These are phyloP conservation scores for Paraphoma sp. DNA, from an alignment of 2,329 filamentous ascomycete genomes.

Conservation along the genomic window DNA sequence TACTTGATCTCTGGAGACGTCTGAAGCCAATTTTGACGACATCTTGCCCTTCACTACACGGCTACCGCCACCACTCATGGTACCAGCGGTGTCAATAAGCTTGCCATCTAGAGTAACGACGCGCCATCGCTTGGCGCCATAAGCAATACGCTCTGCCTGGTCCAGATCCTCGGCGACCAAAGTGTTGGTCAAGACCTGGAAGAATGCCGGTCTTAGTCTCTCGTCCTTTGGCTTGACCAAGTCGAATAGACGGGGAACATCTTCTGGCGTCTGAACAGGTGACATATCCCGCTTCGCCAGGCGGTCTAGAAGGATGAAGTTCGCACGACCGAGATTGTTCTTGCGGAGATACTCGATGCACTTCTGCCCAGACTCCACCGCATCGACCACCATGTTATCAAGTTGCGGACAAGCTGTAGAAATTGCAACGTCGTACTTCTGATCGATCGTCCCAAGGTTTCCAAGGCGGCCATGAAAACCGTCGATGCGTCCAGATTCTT, in stretches of 20 bases:
- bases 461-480: slow-evolving; percentile 96
- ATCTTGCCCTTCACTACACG: slow-evolving; percentile 91
- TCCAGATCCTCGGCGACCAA: slow-evolving; percentile 89
- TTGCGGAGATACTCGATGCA: slow-evolving; percentile 98
- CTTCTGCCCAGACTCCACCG: slow-evolving; percentile 93
- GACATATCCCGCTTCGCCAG: slow-evolving; percentile 79
- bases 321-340: slow-evolving; percentile 94
- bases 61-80: slow-evolving; percentile 96
- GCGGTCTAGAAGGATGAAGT: slow-evolving; percentile 95
- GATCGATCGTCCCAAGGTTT: slow-evolving; percentile 91
- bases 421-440: slow-evolving; percentile 96
- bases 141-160: slow-evolving; percentile 97
- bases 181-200: slow-evolving; percentile 93
- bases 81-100: slow-evolving; percentile 96
- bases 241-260: slow-evolving; percentile 91
- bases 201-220: slow-evolving; percentile 88
- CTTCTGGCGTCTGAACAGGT: slow-evolving; percentile 85
- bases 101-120: slow-evolving; percentile 96
- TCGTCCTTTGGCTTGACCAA: slow-evolving; percentile 88
- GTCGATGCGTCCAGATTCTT: slow-evolving; percentile 94
- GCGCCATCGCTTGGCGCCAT: slow-evolving; percentile 90
- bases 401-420: slow-evolving; percentile 92
- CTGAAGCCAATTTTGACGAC: slow-evolving; percentile 93
- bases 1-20: slow-evolving; percentile 88
- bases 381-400: slow-evolving; percentile 96